phyloP scores from a whole-genome alignment of 1,284 basidiomycete genomes.

The Ganoderma sp. region DNA sequence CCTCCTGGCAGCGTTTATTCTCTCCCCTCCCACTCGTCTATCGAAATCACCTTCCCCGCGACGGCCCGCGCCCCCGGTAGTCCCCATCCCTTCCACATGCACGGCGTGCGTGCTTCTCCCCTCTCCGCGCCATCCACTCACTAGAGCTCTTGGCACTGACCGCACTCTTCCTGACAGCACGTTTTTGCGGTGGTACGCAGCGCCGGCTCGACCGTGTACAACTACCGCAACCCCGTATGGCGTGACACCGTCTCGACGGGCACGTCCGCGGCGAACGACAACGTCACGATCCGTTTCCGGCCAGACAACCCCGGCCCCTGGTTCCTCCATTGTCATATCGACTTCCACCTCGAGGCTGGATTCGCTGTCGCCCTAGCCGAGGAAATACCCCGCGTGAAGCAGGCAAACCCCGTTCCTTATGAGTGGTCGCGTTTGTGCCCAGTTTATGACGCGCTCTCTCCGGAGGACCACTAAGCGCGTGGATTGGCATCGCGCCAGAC shows the following conservation, averaged over 20 bases:
- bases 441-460: constrained; percentile 22
- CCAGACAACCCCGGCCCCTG: constrained; percentile 25
- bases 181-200: constrained; percentile 37
- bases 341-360: constrained; percentile 11
- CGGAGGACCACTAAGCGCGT: constrained; percentile 2
- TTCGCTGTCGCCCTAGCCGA: constrained; percentile 12
- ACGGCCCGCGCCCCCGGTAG: constrained; percentile 32
- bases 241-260: constrained; percentile 40
- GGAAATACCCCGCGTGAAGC: constrained; percentile 3
- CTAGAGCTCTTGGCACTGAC: not conserved
- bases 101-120: constrained; percentile 33
- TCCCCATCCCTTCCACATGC: constrained; percentile 46
- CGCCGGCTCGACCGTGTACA: constrained; percentile 35
- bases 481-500: too few relatives aligned
- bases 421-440: constrained; percentile 32
- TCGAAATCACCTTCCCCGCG: constrained; percentile 8
- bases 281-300: constrained; percentile 35
- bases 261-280: constrained; percentile 29
- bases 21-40: constrained; percentile 23
- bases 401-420: constrained; percentile 1
- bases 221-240: constrained; percentile 40
- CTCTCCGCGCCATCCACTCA: not conserved
- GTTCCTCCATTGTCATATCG: not conserved
- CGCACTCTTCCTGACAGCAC: constrained; percentile 24
- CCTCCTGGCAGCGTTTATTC: constrained; percentile 38